A percentile compares a stretch with the other conserved stretches of the same genome.
These are phyloP conservation scores for Carex arenaria DNA, from an alignment of 202 grass and related monocot species.

Conservation along the genomic window DNA sequence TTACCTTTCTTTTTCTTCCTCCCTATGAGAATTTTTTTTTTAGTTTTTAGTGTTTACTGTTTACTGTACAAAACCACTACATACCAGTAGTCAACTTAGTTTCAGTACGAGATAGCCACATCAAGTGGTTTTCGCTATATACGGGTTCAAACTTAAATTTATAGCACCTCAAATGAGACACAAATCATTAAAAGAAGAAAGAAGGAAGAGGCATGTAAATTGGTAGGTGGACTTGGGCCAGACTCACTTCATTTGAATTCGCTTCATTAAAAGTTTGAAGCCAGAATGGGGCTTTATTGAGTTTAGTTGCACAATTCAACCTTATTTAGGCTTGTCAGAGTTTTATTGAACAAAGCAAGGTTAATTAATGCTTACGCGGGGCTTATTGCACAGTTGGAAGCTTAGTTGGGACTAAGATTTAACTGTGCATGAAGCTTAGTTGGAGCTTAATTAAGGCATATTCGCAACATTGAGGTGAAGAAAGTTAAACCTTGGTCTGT, in stretches of 20 bases:
- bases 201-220: neutral
- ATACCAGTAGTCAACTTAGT: neutral
- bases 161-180: neutral
- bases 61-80: neutral
- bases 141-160: neutral
- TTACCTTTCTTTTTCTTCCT: neutral
- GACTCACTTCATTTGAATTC: neutral
- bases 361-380: neutral
- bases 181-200: neutral
- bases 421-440: neutral
- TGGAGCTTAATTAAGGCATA: neutral
- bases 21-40: neutral
- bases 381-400: neutral
- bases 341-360: neutral
- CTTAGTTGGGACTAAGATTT: neutral
- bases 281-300: neutral
- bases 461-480: conserved; percentile 1
- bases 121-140: neutral
- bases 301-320: neutral
- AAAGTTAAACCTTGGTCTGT: conserved; percentile 23
- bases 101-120: neutral
- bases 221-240: neutral
- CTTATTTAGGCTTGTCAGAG: neutral
- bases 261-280: neutral
- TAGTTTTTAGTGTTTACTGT: too few species aligned